phyloP scores from a whole-genome alignment of 257 asterid genomes.

The Linderniella brevidens region DNA sequence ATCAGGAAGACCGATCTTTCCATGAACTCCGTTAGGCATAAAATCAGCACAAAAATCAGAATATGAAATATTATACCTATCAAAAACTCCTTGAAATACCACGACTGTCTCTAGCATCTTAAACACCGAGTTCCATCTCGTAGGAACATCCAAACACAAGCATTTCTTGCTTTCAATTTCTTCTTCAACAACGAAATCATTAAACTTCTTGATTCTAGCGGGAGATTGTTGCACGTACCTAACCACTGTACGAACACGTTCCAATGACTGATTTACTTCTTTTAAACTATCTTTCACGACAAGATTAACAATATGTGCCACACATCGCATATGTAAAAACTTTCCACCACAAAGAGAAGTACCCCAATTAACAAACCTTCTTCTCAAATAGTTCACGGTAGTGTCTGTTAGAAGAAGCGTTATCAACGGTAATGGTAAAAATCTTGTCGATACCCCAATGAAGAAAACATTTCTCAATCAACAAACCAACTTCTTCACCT shows the following conservation, averaged over 20 bases:
- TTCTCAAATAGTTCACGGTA: not conserved
- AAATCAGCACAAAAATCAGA: not conserved
- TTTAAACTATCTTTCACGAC: conserved; percentile 7
- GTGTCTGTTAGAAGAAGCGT: not conserved
- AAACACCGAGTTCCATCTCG: not conserved
- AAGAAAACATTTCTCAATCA: conserved; percentile 1
- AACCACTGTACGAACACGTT: not conserved
- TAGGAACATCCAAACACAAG: not conserved
- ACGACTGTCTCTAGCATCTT: not conserved
- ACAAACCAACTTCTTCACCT: not conserved
- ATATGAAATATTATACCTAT: not conserved
- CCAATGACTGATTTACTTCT: not conserved
- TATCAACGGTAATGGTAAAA: not conserved
- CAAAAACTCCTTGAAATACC: not conserved
- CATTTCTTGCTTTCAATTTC: not conserved
- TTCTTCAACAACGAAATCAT: not conserved
- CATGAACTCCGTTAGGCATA: not conserved
- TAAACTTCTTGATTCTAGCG: not conserved
- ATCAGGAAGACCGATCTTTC: not conserved
- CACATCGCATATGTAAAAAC: not conserved
- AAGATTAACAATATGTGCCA: conserved; percentile 10
- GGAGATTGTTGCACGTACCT: not conserved
- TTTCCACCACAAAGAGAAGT: not conserved
- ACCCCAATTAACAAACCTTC: conserved; percentile 1
- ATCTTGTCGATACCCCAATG: not conserved